These are phyloP conservation scores for Metschnikowia santaceciliae DNA, from an alignment of 805 yeast genomes.

Conservation along the genomic window DNA sequence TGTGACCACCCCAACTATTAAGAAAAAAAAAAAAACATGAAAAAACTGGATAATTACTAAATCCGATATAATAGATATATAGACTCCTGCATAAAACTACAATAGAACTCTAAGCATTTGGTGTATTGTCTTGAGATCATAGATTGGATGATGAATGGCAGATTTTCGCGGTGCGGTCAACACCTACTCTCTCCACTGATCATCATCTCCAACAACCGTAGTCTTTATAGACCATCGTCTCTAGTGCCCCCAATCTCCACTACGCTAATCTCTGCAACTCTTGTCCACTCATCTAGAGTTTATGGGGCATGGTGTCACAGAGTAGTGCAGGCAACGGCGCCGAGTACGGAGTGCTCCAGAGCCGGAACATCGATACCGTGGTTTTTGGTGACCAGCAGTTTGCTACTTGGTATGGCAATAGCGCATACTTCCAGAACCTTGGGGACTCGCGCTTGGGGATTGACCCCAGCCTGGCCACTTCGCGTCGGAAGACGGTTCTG, in stretches of 20 bases:
- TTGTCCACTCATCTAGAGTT: background rate
- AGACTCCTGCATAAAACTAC: background rate
- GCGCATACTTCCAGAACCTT: slow-evolving; percentile 57
- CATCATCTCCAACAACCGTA: background rate
- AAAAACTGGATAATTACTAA: too few relatives aligned
- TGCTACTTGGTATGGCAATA: slow-evolving; percentile 85
- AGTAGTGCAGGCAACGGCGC: slow-evolving; percentile 4
- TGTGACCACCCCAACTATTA: too few relatives aligned
- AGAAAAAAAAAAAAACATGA: too few relatives aligned
- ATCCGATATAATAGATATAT: background rate
- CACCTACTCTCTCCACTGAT: background rate
- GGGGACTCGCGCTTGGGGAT: slow-evolving; percentile 28
- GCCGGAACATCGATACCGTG: slow-evolving; percentile 62
- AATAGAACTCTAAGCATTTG: background rate
- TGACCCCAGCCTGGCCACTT: slow-evolving; percentile 9
- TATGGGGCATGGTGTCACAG: slow-evolving; percentile 1
- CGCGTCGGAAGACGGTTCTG: slow-evolving; percentile 10
- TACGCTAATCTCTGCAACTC: background rate
- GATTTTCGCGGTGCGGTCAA: slow-evolving; percentile 1
- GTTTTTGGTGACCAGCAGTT: slow-evolving; percentile 65
- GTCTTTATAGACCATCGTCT: too few relatives aligned
- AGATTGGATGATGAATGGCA: too few relatives aligned
- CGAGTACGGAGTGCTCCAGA: slow-evolving; percentile 56
- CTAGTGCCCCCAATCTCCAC: too few relatives aligned
- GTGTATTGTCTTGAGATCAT: too few relatives aligned